These are phyloP conservation scores for Aspergillus piperis DNA, from an alignment of 2,329 filamentous ascomycete species.

Conservation along the genomic window DNA sequence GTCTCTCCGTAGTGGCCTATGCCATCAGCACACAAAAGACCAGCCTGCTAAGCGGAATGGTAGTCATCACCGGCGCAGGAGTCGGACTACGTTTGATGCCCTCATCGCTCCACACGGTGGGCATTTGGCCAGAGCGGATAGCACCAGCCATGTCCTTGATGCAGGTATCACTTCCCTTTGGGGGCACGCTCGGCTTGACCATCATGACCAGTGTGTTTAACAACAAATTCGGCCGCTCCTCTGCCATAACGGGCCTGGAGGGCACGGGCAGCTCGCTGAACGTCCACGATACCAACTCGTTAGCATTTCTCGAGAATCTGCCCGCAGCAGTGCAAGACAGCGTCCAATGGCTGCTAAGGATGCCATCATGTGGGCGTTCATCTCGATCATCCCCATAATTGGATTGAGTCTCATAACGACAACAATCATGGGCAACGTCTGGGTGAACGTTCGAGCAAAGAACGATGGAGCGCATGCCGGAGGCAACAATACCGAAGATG, in stretches of 20 bases:
- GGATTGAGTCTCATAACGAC: conserved; percentile 49
- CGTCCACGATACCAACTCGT: conserved; percentile 37
- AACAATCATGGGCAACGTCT: conserved; percentile 54
- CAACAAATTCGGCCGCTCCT: conserved; percentile 49
- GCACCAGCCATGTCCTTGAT: conserved; percentile 62
- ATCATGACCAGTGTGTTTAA: conserved; percentile 71
- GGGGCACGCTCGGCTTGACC: conserved; percentile 65
- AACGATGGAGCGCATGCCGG: conserved; percentile 17
- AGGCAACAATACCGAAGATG: conserved; percentile 9
- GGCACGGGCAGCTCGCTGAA: conserved; percentile 31
- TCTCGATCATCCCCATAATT: conserved; percentile 63
- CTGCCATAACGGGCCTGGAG: conserved; percentile 32
- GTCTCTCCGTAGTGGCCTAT: conserved; percentile 60
- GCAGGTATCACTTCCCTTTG: conserved; percentile 61
- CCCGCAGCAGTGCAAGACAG: conserved; percentile 37
- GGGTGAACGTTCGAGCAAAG: conserved; percentile 44
- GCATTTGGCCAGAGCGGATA: conserved; percentile 60
- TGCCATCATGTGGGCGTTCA: conserved; percentile 67
- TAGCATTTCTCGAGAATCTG: conserved; percentile 41
- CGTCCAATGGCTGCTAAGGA: conserved; percentile 51
- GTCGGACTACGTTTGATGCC: conserved; percentile 68
- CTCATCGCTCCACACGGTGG: conserved; percentile 62
- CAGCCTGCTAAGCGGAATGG: conserved; percentile 63
- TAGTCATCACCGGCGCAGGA: conserved; percentile 64
- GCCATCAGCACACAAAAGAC: conserved; percentile 55